Conservation (phyloP, 2,329 filamentous ascomycete species). For the Scortechinia acanthostroma region DNA sequence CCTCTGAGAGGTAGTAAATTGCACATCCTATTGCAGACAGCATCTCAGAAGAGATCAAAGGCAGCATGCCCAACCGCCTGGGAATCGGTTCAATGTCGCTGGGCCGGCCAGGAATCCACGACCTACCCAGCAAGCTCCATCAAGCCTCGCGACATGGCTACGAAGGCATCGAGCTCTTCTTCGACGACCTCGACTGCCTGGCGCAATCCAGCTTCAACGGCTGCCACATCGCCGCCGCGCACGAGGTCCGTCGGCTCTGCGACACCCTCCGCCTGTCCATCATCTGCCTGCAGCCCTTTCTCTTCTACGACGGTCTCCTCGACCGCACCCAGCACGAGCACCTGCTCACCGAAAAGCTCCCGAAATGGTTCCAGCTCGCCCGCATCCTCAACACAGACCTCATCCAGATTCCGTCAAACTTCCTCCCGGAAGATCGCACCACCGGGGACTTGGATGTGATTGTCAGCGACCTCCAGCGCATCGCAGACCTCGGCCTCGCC, state of each 20-base stretch:
- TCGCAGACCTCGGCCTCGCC: constrained; percentile 55
- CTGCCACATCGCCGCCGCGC: constrained; percentile 49
- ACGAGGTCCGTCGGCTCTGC: constrained; percentile 48
- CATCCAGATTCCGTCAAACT: constrained; percentile 69
- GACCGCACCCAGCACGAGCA: constrained; percentile 49
- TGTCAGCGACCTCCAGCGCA: constrained; percentile 50
- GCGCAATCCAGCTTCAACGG: constrained; percentile 28
- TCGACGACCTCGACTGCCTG: constrained; percentile 65
- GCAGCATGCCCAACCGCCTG: constrained; percentile 18
- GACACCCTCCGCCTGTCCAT: constrained; percentile 43
- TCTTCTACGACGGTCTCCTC: constrained; percentile 69
- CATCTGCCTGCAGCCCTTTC: constrained; percentile 70
- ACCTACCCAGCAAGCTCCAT: constrained; percentile 59
- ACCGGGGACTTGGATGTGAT: constrained; percentile 43
- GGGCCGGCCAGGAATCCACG: constrained; percentile 63
- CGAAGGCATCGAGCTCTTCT: constrained; percentile 69
- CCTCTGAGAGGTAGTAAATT: too few species aligned
- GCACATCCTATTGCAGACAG: too few species aligned
- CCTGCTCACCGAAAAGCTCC: constrained; percentile 49
- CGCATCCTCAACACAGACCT: constrained; percentile 60
- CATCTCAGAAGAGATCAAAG: not conserved
- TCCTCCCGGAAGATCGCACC: constrained; percentile 40
- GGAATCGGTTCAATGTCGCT: constrained; percentile 74
- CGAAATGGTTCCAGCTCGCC: constrained; percentile 64
- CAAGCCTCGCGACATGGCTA: constrained; percentile 60